phyloP scores from a whole-genome alignment of 805 yeast genomes.

The Wickerhamiella domercqiae region DNA sequence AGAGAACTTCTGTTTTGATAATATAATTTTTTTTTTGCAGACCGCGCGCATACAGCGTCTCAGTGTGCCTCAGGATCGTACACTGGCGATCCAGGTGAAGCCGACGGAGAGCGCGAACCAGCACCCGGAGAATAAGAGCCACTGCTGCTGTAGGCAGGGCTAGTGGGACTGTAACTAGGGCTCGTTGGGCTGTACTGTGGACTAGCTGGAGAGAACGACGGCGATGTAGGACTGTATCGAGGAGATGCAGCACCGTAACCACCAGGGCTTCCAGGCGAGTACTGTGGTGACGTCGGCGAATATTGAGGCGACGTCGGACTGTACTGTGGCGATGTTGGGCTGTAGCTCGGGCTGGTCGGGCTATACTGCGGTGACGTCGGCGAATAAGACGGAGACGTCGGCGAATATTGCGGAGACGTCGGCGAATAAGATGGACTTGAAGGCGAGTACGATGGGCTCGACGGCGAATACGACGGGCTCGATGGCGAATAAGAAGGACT shows the following conservation, averaged over 20 bases:
- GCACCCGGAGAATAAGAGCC: conserved; percentile 4
- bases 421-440: conserved; percentile 28
- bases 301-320: conserved; percentile 68
- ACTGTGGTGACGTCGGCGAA: conserved; percentile 59
- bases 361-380: conserved; percentile 50
- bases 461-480: conserved; percentile 33
- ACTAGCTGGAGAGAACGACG: conserved; percentile 44
- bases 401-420: conserved; percentile 44
- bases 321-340: conserved; percentile 71
- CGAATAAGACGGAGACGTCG: conserved; percentile 50
- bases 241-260: conserved; percentile 74
- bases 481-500: conserved; percentile 63
- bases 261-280: conserved; percentile 55
- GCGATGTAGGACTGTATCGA: conserved; percentile 48
- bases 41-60: too few relatives aligned
- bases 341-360: conserved; percentile 52
- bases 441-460: conserved; percentile 17
- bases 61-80: neutral
- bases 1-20: too few relatives aligned
- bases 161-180: conserved; percentile 62
- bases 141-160: conserved; percentile 30
- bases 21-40: too few relatives aligned
- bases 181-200: conserved; percentile 48
- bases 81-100: neutral
- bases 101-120: neutral